Evolutionary conservation across 768 basidiomycete genomes (phyloP).

Genomic region (Agaricus blazei): DNA sequence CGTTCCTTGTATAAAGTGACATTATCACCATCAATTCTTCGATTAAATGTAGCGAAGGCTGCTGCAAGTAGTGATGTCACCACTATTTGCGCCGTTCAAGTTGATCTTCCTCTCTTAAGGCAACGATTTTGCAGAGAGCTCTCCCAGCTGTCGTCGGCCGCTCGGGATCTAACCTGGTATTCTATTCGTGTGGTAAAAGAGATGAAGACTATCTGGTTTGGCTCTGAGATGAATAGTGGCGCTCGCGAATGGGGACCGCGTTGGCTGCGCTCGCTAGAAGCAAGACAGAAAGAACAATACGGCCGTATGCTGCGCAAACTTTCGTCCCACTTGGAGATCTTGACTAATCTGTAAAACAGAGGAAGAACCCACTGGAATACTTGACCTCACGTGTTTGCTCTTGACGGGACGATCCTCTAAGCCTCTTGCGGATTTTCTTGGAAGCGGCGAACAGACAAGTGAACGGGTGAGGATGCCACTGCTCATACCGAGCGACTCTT

Average conservation of each 20-base stretch:
- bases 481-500: constrained; percentile 13
- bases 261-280: constrained; percentile 65
- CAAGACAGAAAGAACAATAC: constrained; percentile 59
- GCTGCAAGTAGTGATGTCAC: constrained; percentile 7
- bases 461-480: constrained; percentile 54
- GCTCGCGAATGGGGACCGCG: constrained; percentile 69
- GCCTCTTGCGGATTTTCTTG: constrained; percentile 66
- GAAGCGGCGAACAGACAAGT: constrained; percentile 75
- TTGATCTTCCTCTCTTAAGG: constrained; percentile 55
- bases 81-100: constrained; percentile 6
- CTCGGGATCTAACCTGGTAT: constrained; percentile 71
- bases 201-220: constrained; percentile 70
- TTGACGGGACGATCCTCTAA: constrained; percentile 71
- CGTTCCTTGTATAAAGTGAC: constrained; percentile 46
- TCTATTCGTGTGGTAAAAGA: constrained; percentile 65
- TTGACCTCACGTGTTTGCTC: constrained; percentile 68
- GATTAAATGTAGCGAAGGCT: constrained; percentile 35
- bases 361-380: constrained; percentile 53
- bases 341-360: constrained; percentile 33
- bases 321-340: constrained; percentile 1
- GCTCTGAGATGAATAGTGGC: constrained; percentile 58
- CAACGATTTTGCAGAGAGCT: constrained; percentile 58
- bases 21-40: constrained; percentile 18
- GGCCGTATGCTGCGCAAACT: constrained; percentile 41
- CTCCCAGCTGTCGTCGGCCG: constrained; percentile 62